phyloP scores from a whole-genome alignment of 2,329 filamentous ascomycete genomes.

The Diaporthe velutina region DNA sequence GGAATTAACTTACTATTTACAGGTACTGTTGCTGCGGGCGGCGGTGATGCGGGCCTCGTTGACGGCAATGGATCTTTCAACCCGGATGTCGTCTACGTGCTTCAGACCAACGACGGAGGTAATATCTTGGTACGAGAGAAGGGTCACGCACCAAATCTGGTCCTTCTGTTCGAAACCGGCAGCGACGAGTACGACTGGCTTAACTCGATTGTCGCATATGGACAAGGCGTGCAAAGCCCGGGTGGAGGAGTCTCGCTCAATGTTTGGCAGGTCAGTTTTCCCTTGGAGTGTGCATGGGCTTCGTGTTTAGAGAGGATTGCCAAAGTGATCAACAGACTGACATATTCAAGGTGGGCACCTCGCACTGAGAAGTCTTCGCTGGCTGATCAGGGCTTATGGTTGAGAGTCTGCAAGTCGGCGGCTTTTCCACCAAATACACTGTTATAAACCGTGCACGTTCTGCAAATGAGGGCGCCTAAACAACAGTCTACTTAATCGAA shows the following conservation, averaged over 20 bases:
- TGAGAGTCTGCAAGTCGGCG: no score
- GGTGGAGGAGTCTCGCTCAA: constrained; percentile 39
- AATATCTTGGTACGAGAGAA: constrained; percentile 53
- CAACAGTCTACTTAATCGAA: background rate
- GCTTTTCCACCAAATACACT: background rate
- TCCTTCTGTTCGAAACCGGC: constrained; percentile 52
- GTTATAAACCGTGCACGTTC: accelerated
- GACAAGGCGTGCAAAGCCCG: constrained; percentile 30
- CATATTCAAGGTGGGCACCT: constrained; percentile 4
- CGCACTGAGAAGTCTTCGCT: background rate
- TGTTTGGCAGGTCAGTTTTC: constrained; percentile 44
- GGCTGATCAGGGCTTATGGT: background rate
- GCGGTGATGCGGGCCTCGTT: constrained; percentile 54
- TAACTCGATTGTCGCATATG: constrained; percentile 50
- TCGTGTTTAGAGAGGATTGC: background rate
- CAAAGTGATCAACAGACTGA: background rate
- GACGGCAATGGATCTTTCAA: constrained; percentile 52
- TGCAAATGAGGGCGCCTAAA: no score
- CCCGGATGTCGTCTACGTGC: constrained; percentile 54
- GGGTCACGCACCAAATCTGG: constrained; percentile 52
- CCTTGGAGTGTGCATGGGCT: background rate
- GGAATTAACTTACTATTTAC: background rate
- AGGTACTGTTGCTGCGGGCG: constrained; percentile 47
- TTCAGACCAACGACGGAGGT: constrained; percentile 53
- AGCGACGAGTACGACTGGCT: constrained; percentile 53